A percentile compares a stretch with the other conserved stretches of the same genome.
Evolutionary conservation across 441 rosid genomes (phyloP).

Genomic region (Melastoma candidum): DNA sequence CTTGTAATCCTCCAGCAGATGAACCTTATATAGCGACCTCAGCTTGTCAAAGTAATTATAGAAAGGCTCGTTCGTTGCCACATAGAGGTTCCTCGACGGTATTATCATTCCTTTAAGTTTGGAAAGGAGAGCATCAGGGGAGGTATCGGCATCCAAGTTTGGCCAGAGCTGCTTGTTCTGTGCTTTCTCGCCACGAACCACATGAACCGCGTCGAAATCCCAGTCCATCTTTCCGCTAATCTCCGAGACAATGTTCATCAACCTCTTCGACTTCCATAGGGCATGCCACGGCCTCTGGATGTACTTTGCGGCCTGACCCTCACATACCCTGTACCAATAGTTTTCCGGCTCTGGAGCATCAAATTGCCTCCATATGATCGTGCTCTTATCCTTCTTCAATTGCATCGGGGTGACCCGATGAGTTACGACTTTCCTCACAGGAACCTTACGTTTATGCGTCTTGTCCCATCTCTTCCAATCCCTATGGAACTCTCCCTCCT

Average conservation of each 20-base stretch:
- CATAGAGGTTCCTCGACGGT: slow-evolving; percentile 68
- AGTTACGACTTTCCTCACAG: slow-evolving; percentile 53
- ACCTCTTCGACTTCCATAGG: slow-evolving; percentile 88
- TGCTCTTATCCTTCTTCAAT: slow-evolving; percentile 63
- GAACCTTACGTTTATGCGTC: slow-evolving; percentile 54
- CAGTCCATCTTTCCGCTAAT: slow-evolving; percentile 92
- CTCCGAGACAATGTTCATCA: slow-evolving; percentile 87
- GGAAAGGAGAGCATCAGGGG: slow-evolving; percentile 59
- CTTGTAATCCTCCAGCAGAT: slow-evolving; percentile 78
- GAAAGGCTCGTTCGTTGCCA: slow-evolving; percentile 85
- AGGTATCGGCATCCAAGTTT: slow-evolving; percentile 73
- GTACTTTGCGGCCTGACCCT: slow-evolving; percentile 73
- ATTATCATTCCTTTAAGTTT: slow-evolving; percentile 56
- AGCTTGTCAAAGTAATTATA: slow-evolving; percentile 82
- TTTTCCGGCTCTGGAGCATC: slow-evolving; percentile 88
- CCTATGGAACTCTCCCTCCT: slow-evolving; percentile 63
- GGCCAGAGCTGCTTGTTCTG: slow-evolving; percentile 85
- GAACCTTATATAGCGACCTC: slow-evolving; percentile 75
- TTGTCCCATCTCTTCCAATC: slow-evolving; percentile 85
- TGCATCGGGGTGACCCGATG: slow-evolving; percentile 61
- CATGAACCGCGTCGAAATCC: slow-evolving; percentile 92
- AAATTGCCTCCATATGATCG: slow-evolving; percentile 80
- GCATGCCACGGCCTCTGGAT: slow-evolving; percentile 87
- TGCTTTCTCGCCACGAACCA: slow-evolving; percentile 85
- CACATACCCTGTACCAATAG: slow-evolving; percentile 94